These are phyloP conservation scores for Fonsecaea pedrosoi DNA, from an alignment of 2,329 filamentous ascomycete species.

Conservation along the genomic window DNA sequence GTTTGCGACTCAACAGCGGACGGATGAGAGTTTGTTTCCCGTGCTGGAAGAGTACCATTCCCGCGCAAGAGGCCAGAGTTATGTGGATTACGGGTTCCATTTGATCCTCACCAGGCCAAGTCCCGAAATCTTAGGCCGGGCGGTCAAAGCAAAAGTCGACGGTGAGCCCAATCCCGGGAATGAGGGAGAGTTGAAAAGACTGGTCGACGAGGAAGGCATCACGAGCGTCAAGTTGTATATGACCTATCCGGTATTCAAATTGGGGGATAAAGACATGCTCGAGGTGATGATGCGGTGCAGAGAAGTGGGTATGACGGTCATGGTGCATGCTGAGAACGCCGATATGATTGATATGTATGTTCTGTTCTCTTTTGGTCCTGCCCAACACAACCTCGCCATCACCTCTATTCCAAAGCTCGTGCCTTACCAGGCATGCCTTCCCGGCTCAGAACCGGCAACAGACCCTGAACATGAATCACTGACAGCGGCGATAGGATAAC, in stretches of 20 bases:
- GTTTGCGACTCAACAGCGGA: constrained; percentile 63
- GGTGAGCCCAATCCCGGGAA: constrained; percentile 33
- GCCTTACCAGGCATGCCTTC: too few species aligned
- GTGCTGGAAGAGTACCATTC: constrained; percentile 58
- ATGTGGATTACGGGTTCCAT: constrained; percentile 63
- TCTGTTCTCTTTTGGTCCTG: background rate
- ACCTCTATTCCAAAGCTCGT: too few species aligned
- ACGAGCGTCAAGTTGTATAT: constrained; percentile 57
- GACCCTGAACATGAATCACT: constrained; percentile 10
- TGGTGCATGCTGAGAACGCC: constrained; percentile 57
- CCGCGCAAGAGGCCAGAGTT: constrained; percentile 54
- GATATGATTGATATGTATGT: constrained; percentile 51
- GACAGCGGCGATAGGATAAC: constrained; percentile 41
- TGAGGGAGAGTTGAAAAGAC: constrained; percentile 47
- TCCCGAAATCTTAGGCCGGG: constrained; percentile 45
- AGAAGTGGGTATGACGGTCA: constrained; percentile 53
- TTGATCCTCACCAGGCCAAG: constrained; percentile 50
- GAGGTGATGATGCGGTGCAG: constrained; percentile 52
- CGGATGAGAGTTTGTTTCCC: constrained; percentile 53
- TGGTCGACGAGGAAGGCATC: constrained; percentile 51
- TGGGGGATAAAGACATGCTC: constrained; percentile 52
- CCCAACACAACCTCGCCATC: too few species aligned
- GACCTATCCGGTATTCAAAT: constrained; percentile 53
- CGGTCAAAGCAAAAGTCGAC: constrained; percentile 47
- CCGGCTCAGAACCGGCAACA: too few species aligned